Base-by-base conservation (phyloP, 345 rosid genomes). In the Iberis pinnata region DNA sequence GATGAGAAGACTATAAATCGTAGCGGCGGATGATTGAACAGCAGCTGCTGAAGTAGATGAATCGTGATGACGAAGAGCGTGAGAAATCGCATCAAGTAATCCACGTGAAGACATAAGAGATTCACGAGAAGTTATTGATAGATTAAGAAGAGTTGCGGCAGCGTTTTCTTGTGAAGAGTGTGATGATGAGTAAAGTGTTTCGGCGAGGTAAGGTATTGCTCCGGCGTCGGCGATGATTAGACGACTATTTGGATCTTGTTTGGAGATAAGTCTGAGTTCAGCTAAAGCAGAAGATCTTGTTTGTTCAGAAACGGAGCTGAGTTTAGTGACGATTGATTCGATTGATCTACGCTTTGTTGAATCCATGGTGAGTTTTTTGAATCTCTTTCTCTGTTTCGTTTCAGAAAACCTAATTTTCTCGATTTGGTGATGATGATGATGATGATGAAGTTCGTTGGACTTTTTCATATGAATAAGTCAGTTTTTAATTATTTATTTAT, bases 11-110 rank as follows among this genome's bases (percentile, higher is more conserved):
- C 92, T 82, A 69, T 84, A 80, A 31, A 90, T 67, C 43, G 87
- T 75, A 52, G 98, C 96, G 73, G 98, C 92, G 46, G 80, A 58
- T 25, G 87, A 79, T 26, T 90, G 98, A 26, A 87, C 92, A 0
- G 94, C 90, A 53, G 63, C 64, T 11, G 85, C 56, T 27, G 98
- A 71, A 31, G 92, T 50, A 22, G 42, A 7, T 17, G 84, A 9
- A 56, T 67, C 58, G 71, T 83, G 88, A 60, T 78, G 80, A 17
- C 86, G 71, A 45, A 90, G 83, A 18, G 73, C 78, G 77, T 86
- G 96, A 35, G 94, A 80, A 41, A 90, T 64, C 41, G 98, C 94
- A 71, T 86, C 96, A 43, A 84, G 88, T 51, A 90, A 70, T 35
- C 96, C 92, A 43, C 81, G 83, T 12, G 96, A 78, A 51, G 96